Evolutionary conservation across 805 yeast genomes (phyloP), one percentile per base, ranked within the genome.

Genomic region (Wickerhamomyces silvicola): DNA sequence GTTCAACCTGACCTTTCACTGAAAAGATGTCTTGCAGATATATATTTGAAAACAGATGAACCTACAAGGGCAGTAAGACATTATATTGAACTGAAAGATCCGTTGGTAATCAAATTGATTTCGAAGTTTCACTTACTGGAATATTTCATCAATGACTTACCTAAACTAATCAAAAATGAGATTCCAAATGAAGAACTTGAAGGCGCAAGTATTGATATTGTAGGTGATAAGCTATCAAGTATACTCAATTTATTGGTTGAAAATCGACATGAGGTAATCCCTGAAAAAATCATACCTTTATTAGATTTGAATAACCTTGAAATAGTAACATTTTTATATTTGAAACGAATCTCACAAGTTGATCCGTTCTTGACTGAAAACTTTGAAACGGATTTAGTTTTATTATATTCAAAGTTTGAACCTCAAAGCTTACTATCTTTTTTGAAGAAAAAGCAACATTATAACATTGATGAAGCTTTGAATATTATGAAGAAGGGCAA

Each of bases 381-480:
- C 8, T 77, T 71, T 44, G 94, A 86, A 34, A 76, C 85, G 44
- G 71, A 78, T 27, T 66, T 81, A 55, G 71, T 88, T 9, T 52
- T 61, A 35, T 59, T 90, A 22, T 81, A 75, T 53, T 74, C 87
- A 0, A 69, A 72, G 37, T 84, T 66, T 50, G 76, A 80, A 37
- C 62, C 75, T 21, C 40, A 53, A 0, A 61, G 64, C 27, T 64
- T 90, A 10, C 56, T 81, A n/a, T 64, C 68, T 0, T 87, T 78
- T 52, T 59, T 90, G 36, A 70, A 69, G 43, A 62, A 58, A 30
- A 73, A 75, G 38, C 68, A 67, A 18, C 74, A 79, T 43, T 82
- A 81, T 51, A 72, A 82, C 39, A 72, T 87, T 26, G 81, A 76
- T 25, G 44, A 52, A 20, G 95, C 96, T 0, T 72, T 88, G n/a